Evolutionary conservation across 345 rosid species (phyloP).

Genomic region (Rubroshorea leprosula): DNA sequence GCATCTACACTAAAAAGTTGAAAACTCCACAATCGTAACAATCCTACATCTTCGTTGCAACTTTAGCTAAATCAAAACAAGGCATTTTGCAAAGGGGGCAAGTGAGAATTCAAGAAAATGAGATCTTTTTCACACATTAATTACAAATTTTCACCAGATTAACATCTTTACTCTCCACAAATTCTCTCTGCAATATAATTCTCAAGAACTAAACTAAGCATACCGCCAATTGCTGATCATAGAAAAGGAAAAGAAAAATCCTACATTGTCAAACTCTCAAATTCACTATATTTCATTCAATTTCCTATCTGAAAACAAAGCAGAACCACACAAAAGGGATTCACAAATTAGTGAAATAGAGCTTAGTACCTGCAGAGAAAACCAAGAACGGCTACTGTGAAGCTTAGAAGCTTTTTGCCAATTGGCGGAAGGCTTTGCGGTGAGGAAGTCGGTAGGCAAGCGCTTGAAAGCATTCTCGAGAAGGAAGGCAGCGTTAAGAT

Average conservation of each 20-base stretch:
- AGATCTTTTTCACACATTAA: background rate
- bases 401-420: slow-evolving; percentile 95
- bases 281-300: too few species aligned
- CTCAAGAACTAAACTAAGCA: too few species aligned
- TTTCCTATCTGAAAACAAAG: too few species aligned
- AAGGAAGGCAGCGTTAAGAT: slow-evolving; percentile 85
- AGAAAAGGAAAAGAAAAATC: too few species aligned
- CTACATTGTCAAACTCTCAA: too few species aligned
- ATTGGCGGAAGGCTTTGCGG: slow-evolving; percentile 75
- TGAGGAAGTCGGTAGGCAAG: slow-evolving; percentile 79
- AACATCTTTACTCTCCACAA: background rate
- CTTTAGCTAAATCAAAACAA: background rate
- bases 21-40: background rate
- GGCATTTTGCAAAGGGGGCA: background rate
- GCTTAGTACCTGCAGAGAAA: slow-evolving; percentile 66
- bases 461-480: slow-evolving; percentile 90
- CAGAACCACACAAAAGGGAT: too few species aligned
- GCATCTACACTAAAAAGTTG: slow-evolving; percentile 44
- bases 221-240: too few species aligned
- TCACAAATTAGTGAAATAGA: too few species aligned
- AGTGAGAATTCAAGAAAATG: background rate
- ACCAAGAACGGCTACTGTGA: slow-evolving; percentile 89
- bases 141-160: background rate
- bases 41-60: background rate
- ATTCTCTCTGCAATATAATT: too few species aligned